Evolutionary conservation across 192 early-diverging fungal genomes (phyloP), one percentile per base, ranked within the genome.

Genomic region (Dimargaris cristalligena): DNA sequence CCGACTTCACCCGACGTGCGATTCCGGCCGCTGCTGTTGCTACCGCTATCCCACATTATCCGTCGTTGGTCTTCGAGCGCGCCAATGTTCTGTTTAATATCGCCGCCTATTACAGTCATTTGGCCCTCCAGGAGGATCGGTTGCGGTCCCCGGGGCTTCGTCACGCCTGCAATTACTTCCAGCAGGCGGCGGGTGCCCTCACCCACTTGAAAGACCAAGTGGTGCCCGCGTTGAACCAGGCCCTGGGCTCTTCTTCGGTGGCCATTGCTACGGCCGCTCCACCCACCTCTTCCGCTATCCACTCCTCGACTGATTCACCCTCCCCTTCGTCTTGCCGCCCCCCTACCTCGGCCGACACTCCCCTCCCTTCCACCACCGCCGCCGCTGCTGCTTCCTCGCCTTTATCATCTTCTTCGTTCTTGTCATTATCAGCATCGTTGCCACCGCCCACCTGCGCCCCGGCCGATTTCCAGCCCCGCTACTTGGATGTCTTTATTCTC

Each of bases 1-100:
- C n/a, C n/a, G n/a, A n/a, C n/a, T n/a, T n/a, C n/a, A n/a, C n/a
- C n/a, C n/a, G n/a, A n/a, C 75, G 79, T 29, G 89, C 87, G 85
- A 72, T 69, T 23, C 71, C 78, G 9, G 76, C 76, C n/a, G 83
- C 82, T 60, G 76, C 79, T 29, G n/a, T n/a, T n/a, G n/a, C n/a
- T n/a, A n/a, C n/a, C n/a, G n/a, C n/a, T n/a, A n/a, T n/a, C n/a
- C n/a, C n/a, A n/a, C n/a, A n/a, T n/a, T n/a, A n/a, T n/a, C 68
- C 74, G 32, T 79, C 85, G 22, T 66, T 91, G 70, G 80, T 79
- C 72, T 92, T 83, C 65, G 92, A 96, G 60, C 82, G 83, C 58
- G 90, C 90, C 0, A 80, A 78, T 25, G 68, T 94, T 0, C 68
- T 93, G 23, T 96, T 89, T 69, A 89, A 90, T 60, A 80, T 94